Evolutionary conservation across 768 basidiomycete genomes (phyloP).

Genomic region (Leucocoprinus birnbaumii): DNA sequence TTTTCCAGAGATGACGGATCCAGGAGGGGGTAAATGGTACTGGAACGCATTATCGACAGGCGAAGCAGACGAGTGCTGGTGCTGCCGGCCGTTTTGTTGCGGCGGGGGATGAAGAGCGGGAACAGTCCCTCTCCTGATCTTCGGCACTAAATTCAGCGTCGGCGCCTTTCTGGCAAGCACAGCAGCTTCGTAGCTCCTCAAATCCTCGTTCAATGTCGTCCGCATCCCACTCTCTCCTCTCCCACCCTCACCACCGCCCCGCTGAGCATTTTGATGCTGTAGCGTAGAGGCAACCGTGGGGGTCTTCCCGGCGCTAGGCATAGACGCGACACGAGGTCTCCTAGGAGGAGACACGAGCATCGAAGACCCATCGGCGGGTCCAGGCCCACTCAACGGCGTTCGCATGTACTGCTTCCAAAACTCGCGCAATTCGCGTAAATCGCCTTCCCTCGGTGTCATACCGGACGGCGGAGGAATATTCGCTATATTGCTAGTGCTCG

Average conservation of each 20-base stretch:
- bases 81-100: not conserved
- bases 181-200: constrained; percentile 73
- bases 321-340: constrained; percentile 58
- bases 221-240: constrained; percentile 29
- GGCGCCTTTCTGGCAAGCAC: constrained; percentile 67
- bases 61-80: not conserved
- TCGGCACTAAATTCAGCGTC: constrained; percentile 53
- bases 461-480: no score
- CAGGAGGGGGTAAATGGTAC: not conserved
- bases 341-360: constrained; percentile 16
- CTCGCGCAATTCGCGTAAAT: constrained; percentile 52
- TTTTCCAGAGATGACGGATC: constrained; percentile 1
- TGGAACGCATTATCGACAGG: not conserved
- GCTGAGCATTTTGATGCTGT: constrained; percentile 13
- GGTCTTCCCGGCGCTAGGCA: constrained; percentile 62
- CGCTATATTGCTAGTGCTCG: no score
- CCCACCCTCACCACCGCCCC: constrained; percentile 12
- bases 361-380: constrained; percentile 14
- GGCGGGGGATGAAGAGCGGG: not conserved
- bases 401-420: constrained; percentile 77
- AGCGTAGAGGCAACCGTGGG: constrained; percentile 34
- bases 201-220: constrained; percentile 52
- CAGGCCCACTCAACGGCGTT: constrained; percentile 52
- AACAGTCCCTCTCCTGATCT: constrained; percentile 26
- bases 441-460: constrained; percentile 18